Base-by-base conservation (phyloP, 2,329 filamentous ascomycete species). In the Fusarium nematophilum region DNA sequence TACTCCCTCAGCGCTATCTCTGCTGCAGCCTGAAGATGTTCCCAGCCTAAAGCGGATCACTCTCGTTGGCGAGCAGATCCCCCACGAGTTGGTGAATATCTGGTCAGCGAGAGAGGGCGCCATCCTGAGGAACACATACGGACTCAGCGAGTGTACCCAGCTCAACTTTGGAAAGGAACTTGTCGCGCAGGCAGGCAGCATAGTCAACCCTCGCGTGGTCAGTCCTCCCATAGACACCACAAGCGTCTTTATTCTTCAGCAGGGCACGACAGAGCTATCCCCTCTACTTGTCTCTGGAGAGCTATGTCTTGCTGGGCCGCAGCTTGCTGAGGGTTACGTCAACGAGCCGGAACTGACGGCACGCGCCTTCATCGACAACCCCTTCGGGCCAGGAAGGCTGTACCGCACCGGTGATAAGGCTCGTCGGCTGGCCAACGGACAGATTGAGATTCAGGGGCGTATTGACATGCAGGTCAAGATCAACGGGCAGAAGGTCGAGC, bases 401-500 rank as follows among this genome's bases (percentile, higher is more conserved):
- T 65, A 62, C 23, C 34, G 65, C 1, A 68, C 65, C 5, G 65
- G 65, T 3, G 65, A 68, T 3, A 48, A 60, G n/a, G 65, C 60
- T 11, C 44, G 59, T 9, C 47, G 49, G 39, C 50, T 60, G 3
- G 42, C 49, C 0, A 48, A 46, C 25, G 59, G 59, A 0, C 52
- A 51, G n/a, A 55, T 69, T 14, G 62, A 68, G 30, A 59, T 64
- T 23, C 48, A 59, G 14, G 60, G 67, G 6, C 63, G 67, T 17
- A 43, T 62, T 3, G 67, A 70, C 27, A 60, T 60, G 9, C 66
- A 70, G 25, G 61, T 64, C 23, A 70, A 70, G 45, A 69, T 68
- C 17, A 54, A 59, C n/a, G 64, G 65, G 3, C 57, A 64, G 18
- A 63, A 57, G 11, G 54, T 68, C 26, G 57, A 59, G 4, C 57